Base-by-base conservation (phyloP, 441 rosid genomes). In the Melastoma candidum region DNA sequence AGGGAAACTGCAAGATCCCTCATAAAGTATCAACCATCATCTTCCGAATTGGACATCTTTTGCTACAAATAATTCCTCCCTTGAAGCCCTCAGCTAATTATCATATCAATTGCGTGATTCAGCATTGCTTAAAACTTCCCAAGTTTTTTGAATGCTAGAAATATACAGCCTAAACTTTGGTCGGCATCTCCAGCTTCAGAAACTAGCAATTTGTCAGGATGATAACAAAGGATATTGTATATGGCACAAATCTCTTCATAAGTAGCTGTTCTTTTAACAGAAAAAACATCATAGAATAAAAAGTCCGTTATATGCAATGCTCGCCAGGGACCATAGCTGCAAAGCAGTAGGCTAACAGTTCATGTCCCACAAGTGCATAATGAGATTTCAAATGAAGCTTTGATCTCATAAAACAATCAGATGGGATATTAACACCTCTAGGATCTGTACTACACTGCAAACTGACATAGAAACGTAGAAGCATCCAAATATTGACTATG, bases 131-230 rank as follows among this genome's bases (percentile, higher is more conserved):
- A 84, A 78, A 49, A 82, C 66, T 73, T 79, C 82, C 97, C 98
- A 86, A 2, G 97, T 97, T 61, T 80, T 80, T 59, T 84, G 88
- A 10, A 79, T 74, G 68, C 69, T 74, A 39, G 82, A 60, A 88
- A 88, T 48, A 32, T 79, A 1, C 73, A 77, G 24, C 59, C 78
- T 8, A 64, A 58, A 44, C 63, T 71, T 14, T 49, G 46, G 49
- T 58, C 71, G 43, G 65, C 12, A 65, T 7, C 57, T 39, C 59
- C 54, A 46, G 48, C 13, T 47, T 57, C 68, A 1, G 44, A 14
- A 9, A 57, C 41, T 36, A 1, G 69, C 4, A 76, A 68, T 63
- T 82, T 88, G 63, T 86, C 95, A 0, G 97, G 98, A 67, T 92
- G 95, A 56, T 74, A 70, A 29, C 61, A 73, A 11, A 92, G 94